Evolutionary conservation across 1,284 basidiomycete genomes (phyloP).

Genomic region (Sphagnurus paluster): DNA sequence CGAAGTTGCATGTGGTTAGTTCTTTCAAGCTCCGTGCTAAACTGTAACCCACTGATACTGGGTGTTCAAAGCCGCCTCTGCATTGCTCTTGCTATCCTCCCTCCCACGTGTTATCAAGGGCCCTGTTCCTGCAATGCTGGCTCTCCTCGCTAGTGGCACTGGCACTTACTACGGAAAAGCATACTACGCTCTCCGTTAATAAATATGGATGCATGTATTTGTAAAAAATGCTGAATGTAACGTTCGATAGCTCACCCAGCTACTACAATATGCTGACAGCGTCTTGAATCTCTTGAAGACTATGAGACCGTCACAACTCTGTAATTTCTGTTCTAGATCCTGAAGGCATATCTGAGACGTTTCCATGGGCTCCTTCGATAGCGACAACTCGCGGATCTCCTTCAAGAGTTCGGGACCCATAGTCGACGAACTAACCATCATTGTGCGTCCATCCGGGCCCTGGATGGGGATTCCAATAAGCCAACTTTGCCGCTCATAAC

Average conservation of each 20-base stretch:
- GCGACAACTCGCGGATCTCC: conserved; percentile 12
- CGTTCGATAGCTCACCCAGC: background rate
- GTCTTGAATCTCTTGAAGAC: background rate
- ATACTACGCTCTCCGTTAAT: conserved; percentile 46
- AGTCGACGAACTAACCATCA: conserved; percentile 27
- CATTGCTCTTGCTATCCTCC: conserved; percentile 76
- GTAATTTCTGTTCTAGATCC: background rate
- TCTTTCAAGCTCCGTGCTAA: background rate
- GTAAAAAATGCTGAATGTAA: background rate
- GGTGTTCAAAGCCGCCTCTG: conserved; percentile 67
- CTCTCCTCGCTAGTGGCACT: conserved; percentile 60
- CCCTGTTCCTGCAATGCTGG: conserved; percentile 71
- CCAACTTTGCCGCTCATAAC: conserved; percentile 17
- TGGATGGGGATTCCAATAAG: conserved; percentile 26
- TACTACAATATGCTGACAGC: background rate
- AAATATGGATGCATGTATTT: conserved; percentile 3
- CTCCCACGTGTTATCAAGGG: conserved; percentile 75
- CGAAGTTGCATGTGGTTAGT: conserved; percentile 73
- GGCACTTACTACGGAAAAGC: conserved; percentile 75
- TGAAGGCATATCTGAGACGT: background rate
- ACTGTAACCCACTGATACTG: background rate
- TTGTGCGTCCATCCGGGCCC: conserved; percentile 21
- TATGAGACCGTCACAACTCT: background rate
- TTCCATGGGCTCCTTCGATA: background rate
- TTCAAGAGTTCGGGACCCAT: conserved; percentile 28